Evolutionary conservation across 2,329 filamentous ascomycete genomes (phyloP).

Genomic region (Phyllosticta citrichinensis): DNA sequence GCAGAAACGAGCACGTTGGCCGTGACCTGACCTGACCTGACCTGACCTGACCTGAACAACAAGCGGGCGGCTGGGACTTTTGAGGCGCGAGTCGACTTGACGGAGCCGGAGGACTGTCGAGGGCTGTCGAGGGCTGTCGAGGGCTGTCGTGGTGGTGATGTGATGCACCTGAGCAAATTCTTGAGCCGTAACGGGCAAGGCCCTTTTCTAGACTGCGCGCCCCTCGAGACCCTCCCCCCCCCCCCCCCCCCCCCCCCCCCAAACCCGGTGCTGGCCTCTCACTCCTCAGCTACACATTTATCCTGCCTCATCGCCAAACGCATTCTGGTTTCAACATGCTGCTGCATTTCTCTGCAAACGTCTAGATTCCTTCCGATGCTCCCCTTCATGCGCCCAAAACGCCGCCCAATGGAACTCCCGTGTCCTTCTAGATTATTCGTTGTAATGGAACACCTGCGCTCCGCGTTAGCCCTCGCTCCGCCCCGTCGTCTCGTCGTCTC

Average conservation of each 20-base stretch:
- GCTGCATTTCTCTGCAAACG: neutral
- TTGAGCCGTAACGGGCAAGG: neutral
- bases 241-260: too few relatives aligned
- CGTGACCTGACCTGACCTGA: too few relatives aligned
- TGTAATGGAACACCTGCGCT: slow-evolving; percentile 73
- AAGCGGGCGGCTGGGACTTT: neutral
- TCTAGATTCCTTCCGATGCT: neutral
- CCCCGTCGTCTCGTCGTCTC: neutral
- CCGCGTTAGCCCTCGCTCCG: neutral
- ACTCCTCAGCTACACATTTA: neutral
- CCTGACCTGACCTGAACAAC: neutral
- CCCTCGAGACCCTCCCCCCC: too few relatives aligned
- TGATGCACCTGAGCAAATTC: slow-evolving; percentile 11
- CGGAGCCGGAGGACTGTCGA: neutral
- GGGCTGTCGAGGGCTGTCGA: neutral
- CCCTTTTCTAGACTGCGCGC: neutral
- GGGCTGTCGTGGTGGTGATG: neutral
- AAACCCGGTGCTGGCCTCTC: too few relatives aligned
- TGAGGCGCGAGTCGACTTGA: neutral
- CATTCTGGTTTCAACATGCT: neutral
- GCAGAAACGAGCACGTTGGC: slow-evolving; percentile 5
- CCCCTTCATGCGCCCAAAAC: slow-evolving; percentile 13
- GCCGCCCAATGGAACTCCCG: slow-evolving; percentile 22
- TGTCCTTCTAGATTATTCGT: slow-evolving; percentile 48
- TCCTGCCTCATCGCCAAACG: neutral